Conservation (phyloP, 1,139 yeast genomes). For the Yamadazyma taylorii region DNA sequence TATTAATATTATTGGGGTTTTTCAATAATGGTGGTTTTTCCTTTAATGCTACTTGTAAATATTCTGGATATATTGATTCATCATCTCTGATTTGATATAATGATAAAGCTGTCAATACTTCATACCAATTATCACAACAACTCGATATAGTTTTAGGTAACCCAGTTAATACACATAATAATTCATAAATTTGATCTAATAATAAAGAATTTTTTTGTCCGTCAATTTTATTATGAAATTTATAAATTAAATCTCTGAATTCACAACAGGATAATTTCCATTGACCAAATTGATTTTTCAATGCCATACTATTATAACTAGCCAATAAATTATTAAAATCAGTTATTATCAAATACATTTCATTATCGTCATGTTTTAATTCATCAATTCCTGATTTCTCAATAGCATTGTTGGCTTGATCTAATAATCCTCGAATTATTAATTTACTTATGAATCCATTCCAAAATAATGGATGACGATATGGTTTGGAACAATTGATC, state of each 20-base stretch:
- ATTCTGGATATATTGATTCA: slow-evolving; percentile 31
- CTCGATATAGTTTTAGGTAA: slow-evolving; percentile 50
- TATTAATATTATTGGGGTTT: slow-evolving; percentile 15
- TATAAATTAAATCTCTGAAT: slow-evolving; percentile 43
- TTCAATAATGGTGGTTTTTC: slow-evolving; percentile 39
- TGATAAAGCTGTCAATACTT: slow-evolving; percentile 59
- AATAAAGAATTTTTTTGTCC: slow-evolving; percentile 24
- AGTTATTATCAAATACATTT: slow-evolving; percentile 40
- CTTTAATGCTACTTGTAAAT: slow-evolving; percentile 30
- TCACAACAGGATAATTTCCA: slow-evolving; percentile 56
- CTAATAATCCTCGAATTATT: slow-evolving; percentile 61
- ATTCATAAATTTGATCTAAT: slow-evolving; percentile 42
- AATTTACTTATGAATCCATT: slow-evolving; percentile 54
- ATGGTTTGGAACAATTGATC: slow-evolving; percentile 46
- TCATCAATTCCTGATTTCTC: slow-evolving; percentile 42
- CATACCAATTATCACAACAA: slow-evolving; percentile 67
- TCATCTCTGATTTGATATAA: slow-evolving; percentile 58
- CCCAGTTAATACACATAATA: slow-evolving; percentile 52
- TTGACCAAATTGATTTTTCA: slow-evolving; percentile 42
- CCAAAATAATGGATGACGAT: slow-evolving; percentile 64
- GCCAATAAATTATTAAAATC: slow-evolving; percentile 46
- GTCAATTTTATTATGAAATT: slow-evolving; percentile 24
- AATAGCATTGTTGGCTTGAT: slow-evolving; percentile 52
- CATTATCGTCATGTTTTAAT: slow-evolving; percentile 26
- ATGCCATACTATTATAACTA: slow-evolving; percentile 41